Evolutionary conservation across 495 filamentous ascomycete genomes (phyloP), one percentile per base, ranked within the genome.

Genomic region (Neurospora sp.): DNA sequence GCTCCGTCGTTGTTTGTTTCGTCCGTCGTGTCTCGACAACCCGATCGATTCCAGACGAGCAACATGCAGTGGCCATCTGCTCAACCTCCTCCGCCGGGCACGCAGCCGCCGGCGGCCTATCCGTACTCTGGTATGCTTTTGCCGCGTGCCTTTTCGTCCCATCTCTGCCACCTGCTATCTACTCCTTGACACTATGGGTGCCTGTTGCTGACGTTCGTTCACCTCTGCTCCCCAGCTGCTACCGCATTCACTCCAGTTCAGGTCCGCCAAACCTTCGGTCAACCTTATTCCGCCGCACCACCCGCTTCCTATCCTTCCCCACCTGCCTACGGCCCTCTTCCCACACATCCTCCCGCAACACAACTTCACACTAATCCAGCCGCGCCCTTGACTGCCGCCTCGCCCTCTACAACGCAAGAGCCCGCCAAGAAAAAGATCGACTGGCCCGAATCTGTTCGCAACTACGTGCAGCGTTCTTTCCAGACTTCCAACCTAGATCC

Each of bases 391-490:
- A 74, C 74, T 35, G 27, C 75, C 2, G 42, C 74, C n/a, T 71
- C 76, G 9, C 27, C 76, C 2, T 69, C 71, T 37, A 72, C 75
- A 22, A 65, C 78, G 40, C 74, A 78, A 73, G 79, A 82, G 53
- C 71, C 79, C 9, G 79, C 82, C 41, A 84, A 84, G 77, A 85
- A 84, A 79, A 92, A 91, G 81, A 88, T 91, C 77, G 87, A 91
- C 76, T 97, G 91, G 89, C 89, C 93, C 9, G 84, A 89, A 31
- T 86, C 88, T 5, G 92, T 98, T 59, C 92, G 93, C 68, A 79
- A 84, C 69, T 98, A 97, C 77, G 94, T 97, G 16, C 91, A 93
- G 77, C 89, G 94, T 70, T 90, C 92, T 22, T 97, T 98, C 80
- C 91, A 90, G 10, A 86, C 88, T 8, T 89, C 89, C 59, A 90